Conservation (phyloP, 2,329 filamentous ascomycete species). For the Bipolaris oryzae region DNA sequence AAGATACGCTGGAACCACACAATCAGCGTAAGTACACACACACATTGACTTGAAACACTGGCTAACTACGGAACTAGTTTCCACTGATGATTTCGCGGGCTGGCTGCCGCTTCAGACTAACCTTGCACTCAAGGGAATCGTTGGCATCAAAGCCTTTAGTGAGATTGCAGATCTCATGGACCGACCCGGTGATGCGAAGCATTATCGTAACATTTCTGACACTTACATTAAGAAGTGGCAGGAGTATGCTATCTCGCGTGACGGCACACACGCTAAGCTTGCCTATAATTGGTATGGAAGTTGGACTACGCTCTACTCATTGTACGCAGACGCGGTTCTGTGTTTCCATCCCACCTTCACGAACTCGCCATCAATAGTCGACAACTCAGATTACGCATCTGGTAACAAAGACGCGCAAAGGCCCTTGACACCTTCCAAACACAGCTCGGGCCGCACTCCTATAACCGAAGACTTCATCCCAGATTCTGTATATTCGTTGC, state of each 20-base stretch:
- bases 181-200: conserved; percentile 61
- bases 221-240: conserved; percentile 77
- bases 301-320: conserved; percentile 85
- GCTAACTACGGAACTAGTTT: conserved; percentile 56
- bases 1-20: conserved; percentile 73
- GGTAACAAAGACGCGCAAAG: conserved; percentile 22
- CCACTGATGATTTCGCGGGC: conserved; percentile 84
- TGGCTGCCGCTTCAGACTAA: conserved; percentile 80
- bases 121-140: conserved; percentile 81
- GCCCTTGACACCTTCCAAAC: conserved; percentile 24
- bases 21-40: conserved; percentile 63
- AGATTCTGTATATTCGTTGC: conserved; percentile 74
- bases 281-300: conserved; percentile 81
- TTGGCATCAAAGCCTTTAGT: conserved; percentile 80
- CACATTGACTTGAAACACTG: not conserved
- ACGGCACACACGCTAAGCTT: conserved; percentile 75
- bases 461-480: conserved; percentile 68
- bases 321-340: conserved; percentile 79
- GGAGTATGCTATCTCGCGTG: conserved; percentile 69
- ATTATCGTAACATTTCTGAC: conserved; percentile 67
- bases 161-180: conserved; percentile 69
- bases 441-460: conserved; percentile 28
- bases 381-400: conserved; percentile 10
- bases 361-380: conserved; percentile 27
- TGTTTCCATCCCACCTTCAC: conserved; percentile 73